These are phyloP conservation scores for Neofusicoccum parvum DNA, from an alignment of 2,329 filamentous ascomycete species.

Conservation along the genomic window DNA sequence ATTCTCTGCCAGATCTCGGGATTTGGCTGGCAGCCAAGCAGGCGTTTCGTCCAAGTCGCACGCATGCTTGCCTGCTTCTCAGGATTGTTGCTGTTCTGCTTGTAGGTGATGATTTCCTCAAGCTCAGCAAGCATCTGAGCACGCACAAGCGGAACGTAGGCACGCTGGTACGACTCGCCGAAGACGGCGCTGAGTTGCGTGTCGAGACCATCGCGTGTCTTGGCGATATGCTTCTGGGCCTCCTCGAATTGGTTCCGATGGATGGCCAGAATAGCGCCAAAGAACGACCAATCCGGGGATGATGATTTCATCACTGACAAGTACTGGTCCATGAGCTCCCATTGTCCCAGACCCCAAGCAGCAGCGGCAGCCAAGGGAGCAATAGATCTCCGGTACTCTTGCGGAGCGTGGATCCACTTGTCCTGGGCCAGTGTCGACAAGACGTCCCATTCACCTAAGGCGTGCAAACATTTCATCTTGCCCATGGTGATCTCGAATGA, in stretches of 20 bases:
- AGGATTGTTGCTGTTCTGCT: conserved; percentile 77
- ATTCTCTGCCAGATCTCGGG: conserved; percentile 99
- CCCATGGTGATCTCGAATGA: conserved; percentile 98
- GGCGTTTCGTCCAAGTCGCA: conserved; percentile 89
- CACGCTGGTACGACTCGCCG: conserved; percentile 97
- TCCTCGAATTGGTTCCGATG: conserved; percentile 96
- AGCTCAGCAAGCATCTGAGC: conserved; percentile 99
- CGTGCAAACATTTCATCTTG: conserved; percentile 98
- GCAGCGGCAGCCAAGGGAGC: conserved; percentile 92
- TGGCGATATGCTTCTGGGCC: conserved; percentile 84
- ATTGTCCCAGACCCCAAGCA: conserved; percentile 94
- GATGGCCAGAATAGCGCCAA: conserved; percentile 91
- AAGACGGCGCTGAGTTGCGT: conserved; percentile 93
- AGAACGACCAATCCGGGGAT: conserved; percentile 95
- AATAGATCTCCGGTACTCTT: conserved; percentile 86
- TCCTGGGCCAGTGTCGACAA: conserved; percentile 86
- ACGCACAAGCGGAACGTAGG: conserved; percentile 95
- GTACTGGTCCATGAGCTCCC: conserved; percentile 98
- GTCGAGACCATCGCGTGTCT: conserved; percentile 89
- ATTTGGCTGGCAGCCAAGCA: conserved; percentile 94
- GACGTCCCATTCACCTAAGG: conserved; percentile 95
- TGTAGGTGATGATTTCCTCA: conserved; percentile 97
- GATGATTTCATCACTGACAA: conserved; percentile 91
- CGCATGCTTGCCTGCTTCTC: conserved; percentile 91
- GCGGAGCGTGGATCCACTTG: conserved; percentile 87